Conservation (phyloP, 805 yeast genomes). For the Grigorovia yakushimaensis region DNA sequence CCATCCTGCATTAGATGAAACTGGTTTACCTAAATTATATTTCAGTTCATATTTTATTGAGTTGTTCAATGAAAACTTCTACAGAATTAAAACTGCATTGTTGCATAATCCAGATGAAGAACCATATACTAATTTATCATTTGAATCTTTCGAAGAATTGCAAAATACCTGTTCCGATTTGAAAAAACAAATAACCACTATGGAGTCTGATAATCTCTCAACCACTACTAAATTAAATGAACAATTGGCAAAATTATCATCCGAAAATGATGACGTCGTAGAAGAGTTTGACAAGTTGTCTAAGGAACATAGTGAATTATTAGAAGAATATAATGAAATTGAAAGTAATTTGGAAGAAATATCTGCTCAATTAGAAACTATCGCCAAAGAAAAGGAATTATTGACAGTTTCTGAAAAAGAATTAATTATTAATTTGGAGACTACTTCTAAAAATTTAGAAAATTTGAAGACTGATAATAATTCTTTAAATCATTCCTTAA, state of each 20-base stretch:
- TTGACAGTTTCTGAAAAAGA: constrained; percentile 24
- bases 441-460: constrained; percentile 9
- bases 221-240: constrained; percentile 16
- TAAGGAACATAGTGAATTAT: constrained; percentile 4
- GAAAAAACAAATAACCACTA: constrained; percentile 20
- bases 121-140: constrained; percentile 58
- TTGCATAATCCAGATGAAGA: constrained; percentile 66
- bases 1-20: constrained; percentile 52
- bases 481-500: constrained; percentile 20
- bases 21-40: constrained; percentile 81
- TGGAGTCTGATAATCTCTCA: constrained; percentile 24
- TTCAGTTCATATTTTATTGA: constrained; percentile 56
- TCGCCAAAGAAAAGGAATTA: constrained; percentile 15
- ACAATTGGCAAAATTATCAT: constrained; percentile 6
- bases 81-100: constrained; percentile 59
- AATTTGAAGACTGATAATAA: constrained; percentile 14
- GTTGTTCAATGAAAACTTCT: constrained; percentile 58
- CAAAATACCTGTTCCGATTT: constrained; percentile 30
- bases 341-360: constrained; percentile 4
- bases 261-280: constrained; percentile 7
- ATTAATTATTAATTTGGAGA: constrained; percentile 30
- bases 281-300: constrained; percentile 4
- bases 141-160: constrained; percentile 37
- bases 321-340: constrained; percentile 12
- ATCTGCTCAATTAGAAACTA: constrained; percentile 13